These are phyloP conservation scores for Oryza meridionalis DNA, from an alignment of 176 grass and related monocot species.

Conservation along the genomic window DNA sequence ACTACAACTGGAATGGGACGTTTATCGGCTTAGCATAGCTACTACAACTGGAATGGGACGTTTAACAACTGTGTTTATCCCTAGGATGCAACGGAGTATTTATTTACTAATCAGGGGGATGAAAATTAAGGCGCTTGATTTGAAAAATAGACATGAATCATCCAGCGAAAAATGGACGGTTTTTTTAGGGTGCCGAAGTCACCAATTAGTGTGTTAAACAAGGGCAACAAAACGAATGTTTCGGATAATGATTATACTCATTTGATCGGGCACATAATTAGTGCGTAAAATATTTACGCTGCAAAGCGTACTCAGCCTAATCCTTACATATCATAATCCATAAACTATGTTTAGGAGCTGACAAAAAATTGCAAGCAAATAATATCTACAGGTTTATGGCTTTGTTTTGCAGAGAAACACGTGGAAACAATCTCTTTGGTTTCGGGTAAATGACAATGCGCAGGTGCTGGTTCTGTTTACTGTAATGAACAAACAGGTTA, in stretches of 20 bases:
- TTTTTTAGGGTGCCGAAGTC: background rate
- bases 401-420: background rate
- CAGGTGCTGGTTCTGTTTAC: background rate
- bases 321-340: background rate
- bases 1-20: too few relatives aligned
- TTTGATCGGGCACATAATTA: background rate
- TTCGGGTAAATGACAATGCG: conserved; percentile 5
- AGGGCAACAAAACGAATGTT: background rate
- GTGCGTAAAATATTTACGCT: background rate
- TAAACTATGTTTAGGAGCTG: background rate
- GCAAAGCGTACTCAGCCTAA: background rate
- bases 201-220: background rate
- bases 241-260: background rate
- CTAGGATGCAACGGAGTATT: background rate
- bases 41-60: too few relatives aligned
- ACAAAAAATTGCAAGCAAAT: background rate
- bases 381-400: background rate
- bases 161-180: background rate
- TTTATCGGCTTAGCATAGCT: too few relatives aligned
- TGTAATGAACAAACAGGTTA: conserved; percentile 25
- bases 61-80: too few relatives aligned
- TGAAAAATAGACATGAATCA: background rate
- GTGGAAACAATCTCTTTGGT: background rate
- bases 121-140: background rate
- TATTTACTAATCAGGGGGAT: background rate